phyloP scores from a whole-genome alignment of 2,329 filamentous ascomycete species.

The Apiospora koreana region DNA sequence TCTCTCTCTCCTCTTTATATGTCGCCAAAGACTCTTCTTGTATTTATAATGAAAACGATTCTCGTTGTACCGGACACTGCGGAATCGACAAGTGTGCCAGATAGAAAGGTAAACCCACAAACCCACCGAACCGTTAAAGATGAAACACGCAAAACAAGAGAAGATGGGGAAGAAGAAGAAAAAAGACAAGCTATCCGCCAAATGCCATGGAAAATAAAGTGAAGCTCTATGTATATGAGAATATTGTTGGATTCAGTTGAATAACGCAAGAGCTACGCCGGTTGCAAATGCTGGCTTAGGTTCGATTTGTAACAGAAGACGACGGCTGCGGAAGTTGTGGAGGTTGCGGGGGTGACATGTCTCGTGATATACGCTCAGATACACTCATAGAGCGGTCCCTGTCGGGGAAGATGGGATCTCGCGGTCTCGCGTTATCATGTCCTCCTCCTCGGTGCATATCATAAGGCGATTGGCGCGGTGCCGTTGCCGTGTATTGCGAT shows the following conservation, averaged over 20 bases:
- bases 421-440: conserved; percentile 10
- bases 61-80: conserved; percentile 2
- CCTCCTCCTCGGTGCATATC: conserved; percentile 21
- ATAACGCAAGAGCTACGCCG: not conserved
- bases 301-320: conserved; percentile 2
- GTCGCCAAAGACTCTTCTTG: conserved; percentile 1
- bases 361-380: conserved; percentile 26
- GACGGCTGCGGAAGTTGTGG: not conserved
- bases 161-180: not conserved
- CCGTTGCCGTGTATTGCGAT: conserved; percentile 26
- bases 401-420: conserved; percentile 35
- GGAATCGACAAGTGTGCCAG: not conserved
- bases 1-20: not conserved
- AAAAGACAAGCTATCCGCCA: not conserved
- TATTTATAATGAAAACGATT: not conserved
- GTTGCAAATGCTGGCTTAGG: not conserved
- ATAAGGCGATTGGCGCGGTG: conserved; percentile 25
- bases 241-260: not conserved
- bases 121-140: not conserved
- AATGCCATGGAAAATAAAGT: not conserved
- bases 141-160: not conserved
- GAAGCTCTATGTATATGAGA: not conserved
- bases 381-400: conserved; percentile 32
- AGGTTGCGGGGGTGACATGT: not conserved
- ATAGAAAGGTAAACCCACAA: not conserved